Conservation (phyloP, 2,329 filamentous ascomycete species). For the Scortechinia acanthostroma region DNA sequence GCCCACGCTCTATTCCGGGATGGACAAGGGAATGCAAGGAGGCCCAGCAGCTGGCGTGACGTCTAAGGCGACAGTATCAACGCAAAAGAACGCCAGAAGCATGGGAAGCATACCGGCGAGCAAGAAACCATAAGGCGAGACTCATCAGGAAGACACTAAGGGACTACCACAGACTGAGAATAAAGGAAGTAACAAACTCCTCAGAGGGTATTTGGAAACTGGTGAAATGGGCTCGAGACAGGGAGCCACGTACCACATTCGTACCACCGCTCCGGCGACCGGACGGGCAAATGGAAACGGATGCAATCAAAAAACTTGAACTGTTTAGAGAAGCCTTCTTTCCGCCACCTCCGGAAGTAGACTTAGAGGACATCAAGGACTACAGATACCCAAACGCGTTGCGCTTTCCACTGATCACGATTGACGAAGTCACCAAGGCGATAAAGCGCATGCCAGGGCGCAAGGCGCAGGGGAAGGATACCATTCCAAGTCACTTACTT, state of each 20-base stretch:
- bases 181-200: constrained; percentile 3
- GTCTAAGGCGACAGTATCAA: background rate
- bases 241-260: background rate
- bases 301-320: constrained; percentile 3
- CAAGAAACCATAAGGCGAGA: background rate
- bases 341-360: constrained; percentile 6
- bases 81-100: background rate
- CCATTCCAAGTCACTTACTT: constrained; percentile 10
- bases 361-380: constrained; percentile 7
- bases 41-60: background rate
- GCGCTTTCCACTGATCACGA: constrained; percentile 6
- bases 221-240: background rate
- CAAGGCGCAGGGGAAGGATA: constrained; percentile 9
- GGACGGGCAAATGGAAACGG: background rate
- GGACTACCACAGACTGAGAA: constrained; percentile 4
- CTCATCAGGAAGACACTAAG: constrained; percentile 5
- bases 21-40: constrained; percentile 1
- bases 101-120: background rate
- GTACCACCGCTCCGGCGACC: background rate
- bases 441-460: constrained; percentile 5
- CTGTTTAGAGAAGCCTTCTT: constrained; percentile 5
- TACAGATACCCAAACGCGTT: constrained; percentile 5
- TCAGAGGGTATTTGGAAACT: background rate
- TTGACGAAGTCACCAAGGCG: constrained; percentile 6
- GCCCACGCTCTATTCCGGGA: background rate